phyloP scores from a whole-genome alignment of 495 filamentous ascomycete species.

The Bacidia gigantensis region DNA sequence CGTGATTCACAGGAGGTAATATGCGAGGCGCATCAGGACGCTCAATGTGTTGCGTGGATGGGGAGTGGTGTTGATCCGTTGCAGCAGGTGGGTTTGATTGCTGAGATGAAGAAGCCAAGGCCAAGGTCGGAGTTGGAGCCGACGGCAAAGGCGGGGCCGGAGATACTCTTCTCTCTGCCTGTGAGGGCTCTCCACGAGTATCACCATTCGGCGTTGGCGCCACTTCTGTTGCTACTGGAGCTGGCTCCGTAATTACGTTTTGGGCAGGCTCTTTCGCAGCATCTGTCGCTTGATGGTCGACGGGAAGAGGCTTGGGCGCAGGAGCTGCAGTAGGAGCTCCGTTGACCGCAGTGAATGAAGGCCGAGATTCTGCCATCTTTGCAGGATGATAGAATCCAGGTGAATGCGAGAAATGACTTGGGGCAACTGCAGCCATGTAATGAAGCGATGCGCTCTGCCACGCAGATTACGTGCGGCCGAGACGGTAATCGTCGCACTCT shows the following conservation, averaged over 20 bases:
- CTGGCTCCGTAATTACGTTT: conserved; percentile 15
- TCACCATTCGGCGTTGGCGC: conserved; percentile 7
- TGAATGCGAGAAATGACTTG: conserved; percentile 26
- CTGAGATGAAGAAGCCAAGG: conserved; percentile 7
- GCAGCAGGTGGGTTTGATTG: conserved; percentile 2
- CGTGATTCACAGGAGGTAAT: conserved; percentile 2
- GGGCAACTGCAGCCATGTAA: conserved; percentile 32
- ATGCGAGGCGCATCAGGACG: conserved; percentile 2
- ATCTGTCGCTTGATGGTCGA: conserved; percentile 18
- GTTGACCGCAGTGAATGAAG: conserved; percentile 43
- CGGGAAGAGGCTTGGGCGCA: conserved; percentile 8
- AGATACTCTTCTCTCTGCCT: conserved; percentile 14
- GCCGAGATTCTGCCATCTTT: conserved; percentile 31
- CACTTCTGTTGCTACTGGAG: conserved; percentile 8
- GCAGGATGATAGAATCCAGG: conserved; percentile 28
- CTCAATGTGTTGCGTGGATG: conserved; percentile 3
- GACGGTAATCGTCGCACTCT: background rate
- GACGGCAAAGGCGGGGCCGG: conserved; percentile 9
- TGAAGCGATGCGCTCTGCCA: background rate
- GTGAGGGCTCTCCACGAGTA: conserved; percentile 2
- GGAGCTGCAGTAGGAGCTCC: conserved; percentile 25
- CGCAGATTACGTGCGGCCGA: background rate
- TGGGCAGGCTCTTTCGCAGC: conserved; percentile 10
- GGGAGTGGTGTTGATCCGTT: conserved; percentile 9
- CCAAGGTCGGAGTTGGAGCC: conserved; percentile 7